Percentiles rank a stretch among this genome's conserved stretches.
phyloP scores from a whole-genome alignment of 1,139 yeast genomes.

The Suhomyces ambrosiae region DNA sequence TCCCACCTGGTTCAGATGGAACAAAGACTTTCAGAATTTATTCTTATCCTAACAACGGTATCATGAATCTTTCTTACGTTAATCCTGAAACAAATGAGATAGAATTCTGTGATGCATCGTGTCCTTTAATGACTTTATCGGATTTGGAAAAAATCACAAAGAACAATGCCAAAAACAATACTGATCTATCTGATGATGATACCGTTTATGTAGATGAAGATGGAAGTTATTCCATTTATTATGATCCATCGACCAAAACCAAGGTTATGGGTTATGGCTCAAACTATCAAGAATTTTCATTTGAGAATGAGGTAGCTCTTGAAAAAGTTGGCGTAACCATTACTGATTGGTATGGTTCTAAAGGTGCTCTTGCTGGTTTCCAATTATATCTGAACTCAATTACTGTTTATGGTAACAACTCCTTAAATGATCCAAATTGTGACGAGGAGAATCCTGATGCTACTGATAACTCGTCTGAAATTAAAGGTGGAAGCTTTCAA shows the following conservation, averaged over 20 bases:
- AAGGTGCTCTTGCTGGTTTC: conserved; percentile 71
- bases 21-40: conserved; percentile 70
- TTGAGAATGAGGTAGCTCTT: conserved; percentile 70
- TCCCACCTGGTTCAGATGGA: conserved; percentile 55
- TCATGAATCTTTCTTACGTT: conserved; percentile 85
- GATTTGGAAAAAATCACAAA: conserved; percentile 30
- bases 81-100: conserved; percentile 67
- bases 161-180: conserved; percentile 23
- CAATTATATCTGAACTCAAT: conserved; percentile 70
- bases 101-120: conserved; percentile 79
- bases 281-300: conserved; percentile 76
- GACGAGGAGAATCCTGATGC: conserved; percentile 26
- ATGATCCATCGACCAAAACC: conserved; percentile 41
- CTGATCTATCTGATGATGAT: conserved; percentile 26
- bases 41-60: conserved; percentile 81
- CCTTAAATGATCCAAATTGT: conserved; percentile 70
- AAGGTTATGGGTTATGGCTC: conserved; percentile 52
- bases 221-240: conserved; percentile 42
- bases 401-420: conserved; percentile 67
- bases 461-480: conserved; percentile 32
- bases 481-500: conserved; percentile 36
- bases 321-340: conserved; percentile 66
- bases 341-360: conserved; percentile 66
- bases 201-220: conserved; percentile 34
- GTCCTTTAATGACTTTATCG: conserved; percentile 57